phyloP scores from a whole-genome alignment of 179 eudicot species.

The Actinidia arguta region DNA sequence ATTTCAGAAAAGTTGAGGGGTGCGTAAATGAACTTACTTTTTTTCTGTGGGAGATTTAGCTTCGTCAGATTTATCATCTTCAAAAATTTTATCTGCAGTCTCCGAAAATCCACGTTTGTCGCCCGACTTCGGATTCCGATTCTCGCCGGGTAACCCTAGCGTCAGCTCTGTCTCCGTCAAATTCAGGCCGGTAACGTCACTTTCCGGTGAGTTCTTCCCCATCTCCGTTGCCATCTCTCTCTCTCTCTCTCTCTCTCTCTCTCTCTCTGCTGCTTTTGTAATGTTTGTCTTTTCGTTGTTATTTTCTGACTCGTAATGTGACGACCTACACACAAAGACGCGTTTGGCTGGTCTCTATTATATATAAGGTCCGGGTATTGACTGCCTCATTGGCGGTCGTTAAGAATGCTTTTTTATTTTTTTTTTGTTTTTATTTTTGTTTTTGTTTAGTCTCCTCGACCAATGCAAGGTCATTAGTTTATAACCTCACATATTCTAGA shows the following conservation, averaged over 20 bases:
- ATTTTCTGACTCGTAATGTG: no score
- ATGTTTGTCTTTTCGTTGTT: background rate
- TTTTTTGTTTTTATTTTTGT: no score
- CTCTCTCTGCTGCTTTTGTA: background rate
- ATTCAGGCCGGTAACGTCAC: constrained; percentile 29
- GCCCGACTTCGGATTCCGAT: constrained; percentile 21
- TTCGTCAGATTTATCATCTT: constrained; percentile 16
- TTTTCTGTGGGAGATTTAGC: constrained; percentile 50
- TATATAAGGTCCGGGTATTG: background rate
- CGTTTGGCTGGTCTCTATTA: background rate
- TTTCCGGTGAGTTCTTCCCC: constrained; percentile 18
- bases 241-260: background rate
- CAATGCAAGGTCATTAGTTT: no score
- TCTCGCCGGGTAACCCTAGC: constrained; percentile 58
- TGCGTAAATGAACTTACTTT: constrained; percentile 44
- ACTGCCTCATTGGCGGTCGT: no score
- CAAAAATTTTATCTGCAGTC: constrained; percentile 11
- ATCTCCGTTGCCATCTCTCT: constrained; percentile 16
- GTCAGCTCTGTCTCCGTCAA: constrained; percentile 70
- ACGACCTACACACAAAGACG: background rate
- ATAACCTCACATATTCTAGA: no score
- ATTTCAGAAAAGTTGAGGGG: no score
- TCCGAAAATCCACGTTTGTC: constrained; percentile 52
- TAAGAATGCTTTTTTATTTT: no score
- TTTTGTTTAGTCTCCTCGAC: no score